Evolutionary conservation across 305 asterid species (phyloP), one percentile per base, ranked within the genome.

Genomic region (Fraxinus platypoda): DNA sequence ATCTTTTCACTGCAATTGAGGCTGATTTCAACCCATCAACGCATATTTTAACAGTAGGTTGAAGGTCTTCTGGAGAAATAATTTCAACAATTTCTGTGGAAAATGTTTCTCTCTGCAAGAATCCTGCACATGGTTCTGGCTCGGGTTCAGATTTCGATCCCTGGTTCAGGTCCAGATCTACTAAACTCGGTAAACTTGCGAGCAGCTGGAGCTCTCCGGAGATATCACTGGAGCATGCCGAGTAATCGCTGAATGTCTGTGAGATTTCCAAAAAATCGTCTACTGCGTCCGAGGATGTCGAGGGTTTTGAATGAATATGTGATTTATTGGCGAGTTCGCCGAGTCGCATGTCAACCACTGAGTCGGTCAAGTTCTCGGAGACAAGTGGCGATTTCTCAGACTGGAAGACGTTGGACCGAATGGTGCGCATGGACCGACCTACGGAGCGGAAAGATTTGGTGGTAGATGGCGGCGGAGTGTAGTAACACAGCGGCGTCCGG

Each of bases 371-470:
- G 78, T 83, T 81, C 8, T 83, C 87, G 11, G 90, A 86, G 19
- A 81, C 41, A 5, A 9, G 66, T 0, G 80, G 12, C 7, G 88
- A 80, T 9, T 38, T 66, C 21, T 85, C 80, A n/a, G 84, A 11
- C 23, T 25, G 88, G 87, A 81, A 89, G 33, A 89, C 25, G 54
- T 62, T 89, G 74, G 92, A 89, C 72, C 94, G 90, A 84, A 91
- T 77, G 11, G 92, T 91, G 38, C 94, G 91, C 92, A 87, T 91
- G 31, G 94, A 90, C 0, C 91, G 91, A 77, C 87, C 94, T 66
- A 83, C 75, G 49, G 89, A 78, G 8, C 90, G 89, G 79, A 81
- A 85, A 35, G 83, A 62, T 66, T 76, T 84, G 8, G 87, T 86
- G 25, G 90, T 74, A n/a, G 77, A 34, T 19, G 78, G 86, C 30